Conservation (phyloP, 2,329 filamentous ascomycete genomes). For the Nothomitra cinnamomea region DNA sequence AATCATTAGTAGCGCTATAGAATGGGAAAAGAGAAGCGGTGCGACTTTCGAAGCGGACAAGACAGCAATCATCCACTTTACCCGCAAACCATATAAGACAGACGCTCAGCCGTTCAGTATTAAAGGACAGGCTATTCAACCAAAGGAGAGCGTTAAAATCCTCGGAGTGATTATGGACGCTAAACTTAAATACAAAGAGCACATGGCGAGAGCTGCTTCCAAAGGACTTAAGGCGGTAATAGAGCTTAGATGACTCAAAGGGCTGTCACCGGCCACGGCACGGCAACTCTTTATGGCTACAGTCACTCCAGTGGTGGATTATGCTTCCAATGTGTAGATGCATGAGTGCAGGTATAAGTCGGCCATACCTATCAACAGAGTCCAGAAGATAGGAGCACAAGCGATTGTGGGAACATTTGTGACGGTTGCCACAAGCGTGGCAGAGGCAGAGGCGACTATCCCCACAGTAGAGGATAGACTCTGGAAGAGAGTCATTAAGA, state of each 20-base stretch:
- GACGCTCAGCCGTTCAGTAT: not conserved
- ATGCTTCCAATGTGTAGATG: constrained; percentile 15
- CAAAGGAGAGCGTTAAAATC: not conserved
- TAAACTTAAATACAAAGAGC: constrained; percentile 16
- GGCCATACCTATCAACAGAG: constrained; percentile 10
- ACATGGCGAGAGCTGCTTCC: constrained; percentile 13
- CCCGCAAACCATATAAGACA: constrained; percentile 13
- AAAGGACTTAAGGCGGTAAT: constrained; percentile 15
- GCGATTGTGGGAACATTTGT: constrained; percentile 14
- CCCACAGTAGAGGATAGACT: constrained; percentile 10
- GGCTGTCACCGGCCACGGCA: constrained; percentile 11
- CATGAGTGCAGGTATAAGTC: constrained; percentile 11
- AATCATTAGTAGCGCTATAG: constrained; percentile 11
- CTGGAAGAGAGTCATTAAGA: constrained; percentile 7
- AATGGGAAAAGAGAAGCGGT: constrained; percentile 18
- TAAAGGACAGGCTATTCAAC: not conserved
- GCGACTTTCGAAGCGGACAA: constrained; percentile 20
- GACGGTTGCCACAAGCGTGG: constrained; percentile 14
- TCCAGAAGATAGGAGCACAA: too few species aligned
- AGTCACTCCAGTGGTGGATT: constrained; percentile 16
- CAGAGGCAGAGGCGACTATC: constrained; percentile 15
- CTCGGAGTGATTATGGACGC: constrained; percentile 14
- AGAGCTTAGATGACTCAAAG: constrained; percentile 8
- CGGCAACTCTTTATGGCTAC: constrained; percentile 14
- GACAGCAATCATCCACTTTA: constrained; percentile 21